Evolutionary conservation across 176 grass and related monocot genomes (phyloP).

Genomic region (Oryza glaberrima): DNA sequence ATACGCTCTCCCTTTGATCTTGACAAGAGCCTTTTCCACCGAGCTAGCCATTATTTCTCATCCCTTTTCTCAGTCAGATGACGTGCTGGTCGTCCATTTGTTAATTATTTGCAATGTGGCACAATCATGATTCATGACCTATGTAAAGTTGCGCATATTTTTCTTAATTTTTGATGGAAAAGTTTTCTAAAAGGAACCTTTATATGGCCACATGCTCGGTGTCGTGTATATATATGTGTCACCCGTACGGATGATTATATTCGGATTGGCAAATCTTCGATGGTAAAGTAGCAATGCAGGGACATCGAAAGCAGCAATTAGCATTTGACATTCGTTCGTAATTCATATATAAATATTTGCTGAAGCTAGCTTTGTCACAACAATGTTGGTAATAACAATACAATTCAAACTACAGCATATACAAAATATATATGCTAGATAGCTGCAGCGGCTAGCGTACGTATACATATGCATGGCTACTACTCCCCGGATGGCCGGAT

Average conservation of each 20-base stretch:
- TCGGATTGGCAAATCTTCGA: not conserved
- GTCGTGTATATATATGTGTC: not conserved
- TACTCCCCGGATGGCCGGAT: not conserved
- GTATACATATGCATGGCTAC: not conserved
- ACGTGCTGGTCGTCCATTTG: not conserved
- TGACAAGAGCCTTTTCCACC: not conserved
- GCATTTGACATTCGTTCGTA: not conserved
- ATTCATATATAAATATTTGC: not conserved
- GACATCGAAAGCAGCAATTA: not conserved
- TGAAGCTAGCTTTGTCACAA: not conserved
- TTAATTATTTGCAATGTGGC: not conserved
- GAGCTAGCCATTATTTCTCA: not conserved
- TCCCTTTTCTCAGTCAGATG: not conserved
- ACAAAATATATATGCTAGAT: not conserved
- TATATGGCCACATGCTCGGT: not conserved
- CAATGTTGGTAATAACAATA: not conserved
- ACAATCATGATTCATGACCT: not conserved
- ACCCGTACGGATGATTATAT: not conserved
- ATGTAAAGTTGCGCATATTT: not conserved
- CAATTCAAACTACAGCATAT: not conserved
- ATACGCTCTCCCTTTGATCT: too few relatives aligned
- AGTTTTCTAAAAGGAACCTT: not conserved
- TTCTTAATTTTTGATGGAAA: not conserved
- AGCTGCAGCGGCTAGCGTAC: not conserved
- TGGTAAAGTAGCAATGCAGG: not conserved